A percentile compares a stretch with the other conserved stretches of the same genome.
phyloP scores from a whole-genome alignment of 768 basidiomycete species.

The Termitomyces sp. region DNA sequence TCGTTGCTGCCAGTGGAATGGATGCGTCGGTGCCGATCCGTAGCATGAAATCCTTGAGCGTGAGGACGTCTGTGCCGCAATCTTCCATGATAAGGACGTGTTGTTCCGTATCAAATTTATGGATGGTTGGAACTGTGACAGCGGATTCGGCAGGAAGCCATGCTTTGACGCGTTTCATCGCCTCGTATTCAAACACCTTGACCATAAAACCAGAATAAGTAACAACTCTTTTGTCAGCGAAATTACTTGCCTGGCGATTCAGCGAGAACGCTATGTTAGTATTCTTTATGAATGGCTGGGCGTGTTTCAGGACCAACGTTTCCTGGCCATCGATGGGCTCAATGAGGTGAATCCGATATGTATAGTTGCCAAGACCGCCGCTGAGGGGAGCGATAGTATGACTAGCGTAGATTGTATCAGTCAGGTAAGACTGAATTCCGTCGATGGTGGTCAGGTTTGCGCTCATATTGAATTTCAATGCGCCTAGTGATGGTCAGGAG shows the following conservation, averaged over 20 bases:
- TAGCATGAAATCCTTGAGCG: constrained; percentile 39
- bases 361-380: constrained; percentile 55
- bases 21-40: constrained; percentile 28
- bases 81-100: constrained; percentile 65
- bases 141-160: constrained; percentile 33
- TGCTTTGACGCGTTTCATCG: constrained; percentile 40
- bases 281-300: constrained; percentile 27
- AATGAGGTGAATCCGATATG: constrained; percentile 49
- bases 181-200: constrained; percentile 42
- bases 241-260: constrained; percentile 48
- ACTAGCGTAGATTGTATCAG: constrained; percentile 44
- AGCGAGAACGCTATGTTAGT: constrained; percentile 28
- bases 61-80: constrained; percentile 35
- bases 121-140: constrained; percentile 46
- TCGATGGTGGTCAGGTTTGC: constrained; percentile 24
- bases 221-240: neutral
- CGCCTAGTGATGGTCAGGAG: too few relatives aligned
- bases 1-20: constrained; percentile 21
- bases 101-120: constrained; percentile 44
- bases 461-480: neutral
- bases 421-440: constrained; percentile 40
- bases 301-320: constrained; percentile 57
- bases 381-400: constrained; percentile 33
- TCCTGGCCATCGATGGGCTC: constrained; percentile 34
- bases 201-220: neutral